These are phyloP conservation scores for Rhodotorula sp. DNA, from an alignment of 1,284 basidiomycete species.

Conservation along the genomic window DNA sequence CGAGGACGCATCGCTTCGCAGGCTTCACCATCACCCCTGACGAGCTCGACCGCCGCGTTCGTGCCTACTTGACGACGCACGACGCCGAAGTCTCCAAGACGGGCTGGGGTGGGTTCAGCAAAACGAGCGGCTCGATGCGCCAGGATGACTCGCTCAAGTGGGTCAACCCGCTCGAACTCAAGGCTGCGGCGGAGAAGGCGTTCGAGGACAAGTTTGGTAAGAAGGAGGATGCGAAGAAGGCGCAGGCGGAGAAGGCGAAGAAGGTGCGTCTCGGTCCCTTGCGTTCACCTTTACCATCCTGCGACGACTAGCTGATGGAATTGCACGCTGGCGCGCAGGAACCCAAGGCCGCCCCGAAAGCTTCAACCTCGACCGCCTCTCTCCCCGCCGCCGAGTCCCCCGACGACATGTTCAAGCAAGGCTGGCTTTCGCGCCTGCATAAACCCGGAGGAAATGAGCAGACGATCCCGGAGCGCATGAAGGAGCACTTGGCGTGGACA, in stretches of 20 bases:
- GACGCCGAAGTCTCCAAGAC: constrained; percentile 52
- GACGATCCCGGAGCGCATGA: constrained; percentile 70
- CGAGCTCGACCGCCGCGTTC: constrained; percentile 65
- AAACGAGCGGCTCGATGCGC: constrained; percentile 69
- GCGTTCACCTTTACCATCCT: background rate
- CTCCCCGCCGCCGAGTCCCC: constrained; percentile 52
- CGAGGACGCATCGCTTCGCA: constrained; percentile 47
- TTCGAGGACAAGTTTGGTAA: constrained; percentile 76
- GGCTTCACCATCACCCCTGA: constrained; percentile 75
- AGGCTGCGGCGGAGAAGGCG: constrained; percentile 75
- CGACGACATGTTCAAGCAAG: constrained; percentile 82
- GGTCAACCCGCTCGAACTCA: constrained; percentile 86
- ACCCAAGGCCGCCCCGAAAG: constrained; percentile 29
- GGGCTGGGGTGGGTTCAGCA: constrained; percentile 69
- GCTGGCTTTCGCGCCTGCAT: constrained; percentile 90
- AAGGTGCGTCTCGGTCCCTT: constrained; percentile 57
- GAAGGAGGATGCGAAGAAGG: constrained; percentile 53
- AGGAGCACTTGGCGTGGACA: constrained; percentile 78
- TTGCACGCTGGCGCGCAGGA: background rate
- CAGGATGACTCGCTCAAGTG: constrained; percentile 71
- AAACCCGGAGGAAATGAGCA: constrained; percentile 94
- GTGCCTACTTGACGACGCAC: constrained; percentile 58
- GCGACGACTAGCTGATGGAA: background rate
- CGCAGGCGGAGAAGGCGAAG: constrained; percentile 61
- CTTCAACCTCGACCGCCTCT: constrained; percentile 43